Evolutionary conservation across 1,284 basidiomycete genomes (phyloP), one percentile per base, ranked within the genome.

Genomic region (Trametes sp.): DNA sequence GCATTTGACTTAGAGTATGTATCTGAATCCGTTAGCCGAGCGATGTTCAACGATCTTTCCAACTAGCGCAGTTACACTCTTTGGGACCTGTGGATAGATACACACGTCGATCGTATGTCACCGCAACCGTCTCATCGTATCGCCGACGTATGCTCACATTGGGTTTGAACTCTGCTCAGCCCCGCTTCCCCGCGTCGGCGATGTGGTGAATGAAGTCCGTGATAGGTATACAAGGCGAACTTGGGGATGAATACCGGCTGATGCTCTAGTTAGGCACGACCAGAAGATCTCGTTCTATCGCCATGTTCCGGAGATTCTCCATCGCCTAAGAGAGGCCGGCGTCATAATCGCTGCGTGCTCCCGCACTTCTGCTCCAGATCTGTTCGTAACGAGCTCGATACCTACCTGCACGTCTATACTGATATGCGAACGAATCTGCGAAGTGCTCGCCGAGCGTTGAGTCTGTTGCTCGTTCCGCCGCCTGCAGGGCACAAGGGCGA

Each of bases 71-170:
- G 92, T 72, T 94, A 91, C 73, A 95, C 93, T 0, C 79, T 95
- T 1, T 95, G 93, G 93, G 85, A 89, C 62, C 79, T 95, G 9
- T 95, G 92, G 91, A 88, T 94, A 46, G 91, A 94, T 72, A 88
- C 85, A n/a, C 86, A 91, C 72, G 79, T 87, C 58, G 77, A 80
- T 59, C 82, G 85, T 82, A 67, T 14, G 73, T 69, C 49, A 35
- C 19, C 31, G 45, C 14, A 14, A n/a, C n/a, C 52, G 19, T 16
- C 21, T 0, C 3, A 7, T 23, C 8, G 11, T 64, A 33, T 14
- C 24, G 21, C 33, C 24, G n/a, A 28, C 16, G 63, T 76, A 66
- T 76, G 61, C 67, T 28, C 24, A 26, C 11, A 2, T 46, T 9
- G 8, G 7, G 8, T 9, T 45, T 26, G n/a, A n/a, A n/a, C n/a